Evolutionary conservation across 1,284 basidiomycete genomes (phyloP).

Genomic region (Rhodofomes roseus): DNA sequence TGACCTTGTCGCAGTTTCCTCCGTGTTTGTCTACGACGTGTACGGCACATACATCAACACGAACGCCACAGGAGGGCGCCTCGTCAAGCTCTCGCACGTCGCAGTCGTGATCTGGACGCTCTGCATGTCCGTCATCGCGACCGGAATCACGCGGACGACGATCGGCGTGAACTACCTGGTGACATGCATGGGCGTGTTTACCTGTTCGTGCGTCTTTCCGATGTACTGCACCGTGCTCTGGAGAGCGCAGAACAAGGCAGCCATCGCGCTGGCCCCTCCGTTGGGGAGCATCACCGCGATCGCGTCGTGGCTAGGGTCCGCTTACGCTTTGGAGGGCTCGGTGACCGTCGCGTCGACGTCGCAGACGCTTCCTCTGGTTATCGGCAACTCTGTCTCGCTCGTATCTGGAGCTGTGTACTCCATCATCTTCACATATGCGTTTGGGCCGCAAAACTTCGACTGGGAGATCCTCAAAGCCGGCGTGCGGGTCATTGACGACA

Average conservation of each 20-base stretch:
- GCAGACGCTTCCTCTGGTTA: neutral
- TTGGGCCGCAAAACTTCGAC: neutral
- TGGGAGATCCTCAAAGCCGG: neutral
- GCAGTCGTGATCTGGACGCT: conserved; percentile 13
- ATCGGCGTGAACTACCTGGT: conserved; percentile 14
- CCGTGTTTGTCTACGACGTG: conserved; percentile 42
- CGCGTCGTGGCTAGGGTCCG: conserved; percentile 14
- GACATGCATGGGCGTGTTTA: conserved; percentile 13
- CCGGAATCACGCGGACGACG: conserved; percentile 30
- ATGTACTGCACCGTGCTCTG: conserved; percentile 24
- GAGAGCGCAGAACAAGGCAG: conserved; percentile 12
- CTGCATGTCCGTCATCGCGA: conserved; percentile 12
- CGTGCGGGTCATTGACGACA: neutral
- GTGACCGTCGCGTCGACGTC: neutral
- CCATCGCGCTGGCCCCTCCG: conserved; percentile 10
- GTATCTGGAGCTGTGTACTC: neutral
- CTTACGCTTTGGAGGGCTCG: neutral
- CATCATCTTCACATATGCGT: neutral
- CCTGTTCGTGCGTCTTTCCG: conserved; percentile 28
- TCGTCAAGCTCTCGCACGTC: conserved; percentile 13
- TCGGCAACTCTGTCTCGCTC: conserved; percentile 1
- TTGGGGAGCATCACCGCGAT: conserved; percentile 13
- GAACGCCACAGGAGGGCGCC: conserved; percentile 34
- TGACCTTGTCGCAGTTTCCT: conserved; percentile 44
- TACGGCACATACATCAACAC: conserved; percentile 36